Evolutionary conservation across 2,329 filamentous ascomycete genomes (phyloP), one percentile per base, ranked within the genome.

Genomic region (Diaporthe destruens): DNA sequence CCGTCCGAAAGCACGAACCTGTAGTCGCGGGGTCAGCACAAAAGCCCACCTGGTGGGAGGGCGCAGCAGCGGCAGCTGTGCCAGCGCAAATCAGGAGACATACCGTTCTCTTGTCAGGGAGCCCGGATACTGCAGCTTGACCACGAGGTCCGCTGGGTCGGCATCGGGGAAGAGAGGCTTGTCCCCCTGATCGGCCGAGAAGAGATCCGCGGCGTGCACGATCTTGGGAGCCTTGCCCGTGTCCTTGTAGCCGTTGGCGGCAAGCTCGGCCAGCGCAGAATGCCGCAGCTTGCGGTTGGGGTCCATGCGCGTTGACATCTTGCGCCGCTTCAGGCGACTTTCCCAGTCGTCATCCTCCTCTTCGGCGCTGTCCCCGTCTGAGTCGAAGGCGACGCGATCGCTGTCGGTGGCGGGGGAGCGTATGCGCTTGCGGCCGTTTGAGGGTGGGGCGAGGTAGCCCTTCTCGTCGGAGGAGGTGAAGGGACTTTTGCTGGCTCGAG

Each of bases 71-170:
- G 25, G 61, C 14, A 25, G 20, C 20, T 29, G 61, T 32, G 61
- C 61, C 20, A 29, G 47, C 12, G 32, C 23, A 39, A 3, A 18
- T 11, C 14, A 16, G 12, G 47, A 76, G 47, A 76, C 76, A 29
- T 77, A 82, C 80, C 77, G 75, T 71, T 82, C 81, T 49, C 76
- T 74, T 71, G 80, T 76, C 65, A 77, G 77, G 16, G 79, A 77
- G 80, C 94, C 95, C 12, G 96, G 96, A 81, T 98, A 98, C 81
- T 96, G 93, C 76, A 98, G 84, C 79, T 91, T 85, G 73, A 97
- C 89, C 14, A 82, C 84, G 8, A 91, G 85, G 72, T 90, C 87
- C 72, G 90, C 85, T 61, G 85, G 82, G 61, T 83, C 82, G 3
- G 86, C 83, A 51, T 85, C 84, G 73, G 72, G 71, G 42, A 88